These are phyloP conservation scores for Tolypocladium tundrense DNA, from an alignment of 2,329 filamentous ascomycete species.

Conservation along the genomic window DNA sequence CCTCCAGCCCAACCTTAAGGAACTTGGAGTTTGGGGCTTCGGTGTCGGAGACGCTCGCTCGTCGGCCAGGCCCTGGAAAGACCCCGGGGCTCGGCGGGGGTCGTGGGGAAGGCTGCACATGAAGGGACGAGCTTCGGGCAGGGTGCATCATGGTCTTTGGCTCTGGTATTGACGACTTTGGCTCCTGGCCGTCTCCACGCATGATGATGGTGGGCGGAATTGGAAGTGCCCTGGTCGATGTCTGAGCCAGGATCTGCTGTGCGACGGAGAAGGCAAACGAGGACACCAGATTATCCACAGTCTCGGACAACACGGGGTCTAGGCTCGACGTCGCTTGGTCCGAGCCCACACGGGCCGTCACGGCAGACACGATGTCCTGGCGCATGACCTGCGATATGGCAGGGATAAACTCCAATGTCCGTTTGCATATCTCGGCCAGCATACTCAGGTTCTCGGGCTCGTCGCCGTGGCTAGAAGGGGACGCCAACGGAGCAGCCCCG, in stretches of 20 bases:
- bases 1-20: conserved; percentile 59
- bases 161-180: conserved; percentile 52
- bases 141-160: conserved; percentile 64
- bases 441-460: conserved; percentile 66
- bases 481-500: conserved; percentile 43
- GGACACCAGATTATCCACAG: conserved; percentile 64
- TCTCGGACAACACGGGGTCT: conserved; percentile 32
- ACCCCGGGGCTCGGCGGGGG: conserved; percentile 37
- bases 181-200: conserved; percentile 39
- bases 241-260: conserved; percentile 68
- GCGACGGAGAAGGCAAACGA: conserved; percentile 71
- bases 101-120: conserved; percentile 26
- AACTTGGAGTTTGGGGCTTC: conserved; percentile 36
- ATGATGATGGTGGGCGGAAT: conserved; percentile 51
- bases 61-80: conserved; percentile 39
- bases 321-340: conserved; percentile 21
- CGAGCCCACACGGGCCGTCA: conserved; percentile 29
- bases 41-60: conserved; percentile 24
- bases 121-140: conserved; percentile 51
- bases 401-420: conserved; percentile 76
- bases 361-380: conserved; percentile 60
- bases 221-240: conserved; percentile 56
- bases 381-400: conserved; percentile 70
- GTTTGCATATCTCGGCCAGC: conserved; percentile 76
- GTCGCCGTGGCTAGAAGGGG: conserved; percentile 38